Evolutionary conservation across 306 rosid genomes (phyloP), one percentile per base, ranked within the genome.

Genomic region (Benincasa hispida): DNA sequence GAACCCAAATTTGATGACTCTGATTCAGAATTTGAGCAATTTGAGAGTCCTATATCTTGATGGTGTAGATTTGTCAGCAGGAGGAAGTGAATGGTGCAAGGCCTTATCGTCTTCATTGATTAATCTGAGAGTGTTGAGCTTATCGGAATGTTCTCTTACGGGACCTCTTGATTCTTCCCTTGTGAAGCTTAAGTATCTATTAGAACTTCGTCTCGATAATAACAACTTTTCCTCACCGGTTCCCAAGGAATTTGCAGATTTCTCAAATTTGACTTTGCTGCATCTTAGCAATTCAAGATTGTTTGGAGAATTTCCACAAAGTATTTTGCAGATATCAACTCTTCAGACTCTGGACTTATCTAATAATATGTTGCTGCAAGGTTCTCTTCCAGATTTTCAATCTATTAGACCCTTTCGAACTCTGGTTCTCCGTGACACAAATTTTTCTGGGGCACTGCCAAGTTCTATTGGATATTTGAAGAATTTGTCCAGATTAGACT

Each of bases 1-100:
- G 81, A 25, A 76, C 9, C 83, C 82, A 10, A 24, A 42, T 73
- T 82, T 87, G 37, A 22, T 2, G 12, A 1, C 4, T n/a, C 54
- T 82, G 0, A 1, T 82, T 34, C 3, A 30, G 24, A 87, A 86
- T 45, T 80, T 90, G 55, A 30, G 69, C 0, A 25, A 77, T 18
- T 79, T 90, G 22, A 25, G 5, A 19, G 79, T 86, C 55, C 63
- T 90, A 15, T 14, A 58, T 81, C 77, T 92, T 0, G 90, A 92
- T 79, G 89, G 91, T 59, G 83, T 85, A 4, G 39, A 1, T 10
- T 68, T 87, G 78, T 78, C 89, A 30, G 85, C 80, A 1, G 6
- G 10, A 4, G 88, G 88, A n/a, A 2, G 70, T 0, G 68, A 88
- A 18, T 90, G 98, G 98, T 27, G 86, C 47, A 32, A 50, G 32